Percentiles rank a stretch among this genome's conserved stretches.
phyloP scores from a whole-genome alignment of 768 basidiomycete species.

The Clathrus columnatus region DNA sequence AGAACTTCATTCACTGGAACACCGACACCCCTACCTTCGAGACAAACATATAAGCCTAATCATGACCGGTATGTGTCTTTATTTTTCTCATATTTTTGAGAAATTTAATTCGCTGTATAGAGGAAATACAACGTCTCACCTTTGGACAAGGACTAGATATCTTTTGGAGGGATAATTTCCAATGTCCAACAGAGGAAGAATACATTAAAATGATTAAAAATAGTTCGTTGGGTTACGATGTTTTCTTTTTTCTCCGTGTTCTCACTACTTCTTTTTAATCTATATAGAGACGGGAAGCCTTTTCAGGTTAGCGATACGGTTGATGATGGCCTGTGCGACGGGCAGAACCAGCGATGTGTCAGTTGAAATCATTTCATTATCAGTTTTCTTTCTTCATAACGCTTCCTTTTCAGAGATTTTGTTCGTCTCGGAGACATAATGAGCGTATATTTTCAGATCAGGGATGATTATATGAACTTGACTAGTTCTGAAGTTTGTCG shows the following conservation, averaged over 20 bases:
- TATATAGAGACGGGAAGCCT: constrained; percentile 98
- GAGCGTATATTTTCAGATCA: not conserved
- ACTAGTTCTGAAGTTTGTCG: not conserved
- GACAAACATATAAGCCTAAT: too few relatives aligned
- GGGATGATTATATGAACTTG: not conserved
- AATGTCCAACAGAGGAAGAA: constrained; percentile 89
- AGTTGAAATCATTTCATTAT: not conserved
- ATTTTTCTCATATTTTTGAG: too few relatives aligned
- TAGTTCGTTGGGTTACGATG: constrained; percentile 40
- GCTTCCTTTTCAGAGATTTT: not conserved
- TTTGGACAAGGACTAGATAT: constrained; percentile 93
- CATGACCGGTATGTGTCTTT: too few relatives aligned
- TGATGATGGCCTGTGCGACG: constrained; percentile 99
- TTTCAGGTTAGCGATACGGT: constrained; percentile 82
- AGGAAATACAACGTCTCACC: constrained; percentile 74
- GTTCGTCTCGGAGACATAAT: not conserved
- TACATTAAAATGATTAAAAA: constrained; percentile 95
- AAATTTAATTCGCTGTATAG: too few relatives aligned
- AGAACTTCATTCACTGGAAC: too few relatives aligned
- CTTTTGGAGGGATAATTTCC: constrained; percentile 88
- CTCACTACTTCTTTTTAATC: not conserved
- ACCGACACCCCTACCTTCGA: too few relatives aligned
- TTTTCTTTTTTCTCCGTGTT: not conserved
- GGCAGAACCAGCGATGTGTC: not conserved
- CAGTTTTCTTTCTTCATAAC: not conserved